Conservation (phyloP, 2,329 filamentous ascomycete genomes). For the Stagonosporopsis chrysanthemi region DNA sequence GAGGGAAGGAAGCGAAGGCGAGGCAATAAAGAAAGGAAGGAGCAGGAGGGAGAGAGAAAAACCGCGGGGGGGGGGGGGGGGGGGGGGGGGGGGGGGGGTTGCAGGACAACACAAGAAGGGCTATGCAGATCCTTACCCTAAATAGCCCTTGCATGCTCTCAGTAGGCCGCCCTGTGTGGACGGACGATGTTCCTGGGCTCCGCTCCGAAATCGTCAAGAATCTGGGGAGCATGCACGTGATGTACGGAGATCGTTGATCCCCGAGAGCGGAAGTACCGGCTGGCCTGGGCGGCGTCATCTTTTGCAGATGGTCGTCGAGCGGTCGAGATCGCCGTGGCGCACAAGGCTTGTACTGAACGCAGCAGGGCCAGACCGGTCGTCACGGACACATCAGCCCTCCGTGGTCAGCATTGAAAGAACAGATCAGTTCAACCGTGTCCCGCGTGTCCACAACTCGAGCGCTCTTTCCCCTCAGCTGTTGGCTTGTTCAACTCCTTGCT, state of each 20-base stretch:
- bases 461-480: conserved; percentile 8
- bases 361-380: conserved; percentile 18
- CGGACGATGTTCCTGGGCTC: conserved; percentile 9
- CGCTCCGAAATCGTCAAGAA: background rate
- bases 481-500: conserved; percentile 5
- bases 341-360: conserved; percentile 18
- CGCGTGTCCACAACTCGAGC: conserved; percentile 16
- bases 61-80: too few relatives aligned
- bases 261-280: conserved; percentile 2
- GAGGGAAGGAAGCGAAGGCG: too few relatives aligned
- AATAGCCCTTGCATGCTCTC: too few relatives aligned
- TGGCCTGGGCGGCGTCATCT: conserved; percentile 12
- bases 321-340: conserved; percentile 23
- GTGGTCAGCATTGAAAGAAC: conserved; percentile 10
- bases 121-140: conserved; percentile 1
- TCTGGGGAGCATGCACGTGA: conserved; percentile 12
- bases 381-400: conserved; percentile 19
- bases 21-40: too few relatives aligned
- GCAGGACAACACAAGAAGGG: too few relatives aligned
- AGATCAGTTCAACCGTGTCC: conserved; percentile 15
- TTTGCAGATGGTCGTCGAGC: conserved; percentile 7
- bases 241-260: background rate
- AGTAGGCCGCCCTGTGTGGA: conserved; percentile 5
- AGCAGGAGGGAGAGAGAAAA: too few relatives aligned
- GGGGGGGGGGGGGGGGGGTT: too few relatives aligned